Base-by-base conservation (phyloP, 345 rosid species). In the Eucalyptus regnans region DNA sequence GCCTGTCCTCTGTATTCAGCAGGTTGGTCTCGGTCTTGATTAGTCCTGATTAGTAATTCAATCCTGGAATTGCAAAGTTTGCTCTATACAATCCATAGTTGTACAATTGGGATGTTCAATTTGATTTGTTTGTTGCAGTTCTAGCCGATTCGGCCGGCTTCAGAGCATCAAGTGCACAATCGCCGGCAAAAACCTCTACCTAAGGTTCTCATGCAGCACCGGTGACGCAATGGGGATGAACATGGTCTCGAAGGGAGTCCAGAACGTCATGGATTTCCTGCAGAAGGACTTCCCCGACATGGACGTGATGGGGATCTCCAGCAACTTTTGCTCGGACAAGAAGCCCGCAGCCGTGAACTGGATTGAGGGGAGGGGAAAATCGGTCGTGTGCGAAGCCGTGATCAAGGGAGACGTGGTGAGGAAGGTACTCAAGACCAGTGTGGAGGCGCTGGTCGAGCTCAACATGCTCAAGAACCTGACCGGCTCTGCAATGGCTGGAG, bases 201-300 rank as follows among this genome's bases (percentile, higher is more conserved):
- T 91, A 86, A 89, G 94, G 66, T 93, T 93, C 87, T 52, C 87
- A 12, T 91, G 92, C 89, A 87, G 92, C 91, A 93, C 94, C 14
- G 94, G 93, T 20, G 94, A 93, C 76, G 94, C 94, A 8, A 93
- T 93, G 94, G 94, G 94, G 46, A 93, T 93, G 94, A 93, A 93
- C 89, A 93, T 92, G 94, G 91, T 93, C 33, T 93, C 94, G 10
- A 93, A 93, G 90, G 93, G 94, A 81, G 94, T 93, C 48, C 92
- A 93, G 88, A 93, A 92, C 89, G 92, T 93, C 9, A 58, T 93
- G 87, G 92, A 93, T 62, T 93, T 91, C 89, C 91, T 93, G 68
- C 91, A 79, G 80, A 50, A 31, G 18, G 93, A 92, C 62, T 93
- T 91, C 89, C 90, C 94, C 12, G 94, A 92, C 91, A 92, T 93